These are phyloP conservation scores for Pichia ethanolica DNA, from an alignment of 805 yeast genomes.

Conservation along the genomic window DNA sequence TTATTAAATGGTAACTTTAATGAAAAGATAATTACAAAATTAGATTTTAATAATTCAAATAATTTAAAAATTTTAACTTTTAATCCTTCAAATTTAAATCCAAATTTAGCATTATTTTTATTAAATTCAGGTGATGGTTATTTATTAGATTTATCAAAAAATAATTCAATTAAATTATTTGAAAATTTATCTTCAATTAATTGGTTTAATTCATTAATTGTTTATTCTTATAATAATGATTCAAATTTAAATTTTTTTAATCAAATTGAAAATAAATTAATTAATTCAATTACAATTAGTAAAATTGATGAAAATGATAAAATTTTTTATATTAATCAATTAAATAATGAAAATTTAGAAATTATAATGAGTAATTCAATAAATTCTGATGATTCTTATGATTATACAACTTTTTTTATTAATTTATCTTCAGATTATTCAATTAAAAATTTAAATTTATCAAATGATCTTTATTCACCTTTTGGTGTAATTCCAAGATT, in stretches of 20 bases:
- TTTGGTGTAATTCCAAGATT: conserved; percentile 43
- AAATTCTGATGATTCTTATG: not conserved
- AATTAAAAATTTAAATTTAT: conserved; percentile 6
- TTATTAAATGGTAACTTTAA: conserved; percentile 6
- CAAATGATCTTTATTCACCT: conserved; percentile 23
- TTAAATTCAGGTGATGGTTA: conserved; percentile 5
- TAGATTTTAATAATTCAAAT: not conserved
- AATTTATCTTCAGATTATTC: not conserved
- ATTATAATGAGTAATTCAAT: conserved; percentile 3
- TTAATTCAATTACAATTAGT: conserved; percentile 2
- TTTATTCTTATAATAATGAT: not conserved
- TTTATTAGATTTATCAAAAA: conserved; percentile 2
- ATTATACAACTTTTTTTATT: conserved; percentile 5
- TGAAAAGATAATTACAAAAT: conserved; percentile 2
- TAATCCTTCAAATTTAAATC: conserved; percentile 1
- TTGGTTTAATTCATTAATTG: conserved; percentile 9
- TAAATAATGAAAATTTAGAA: not conserved
- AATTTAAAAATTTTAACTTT: not conserved
- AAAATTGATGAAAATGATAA: conserved; percentile 8
- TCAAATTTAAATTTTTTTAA: conserved; percentile 1
- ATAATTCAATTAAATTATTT: not conserved
- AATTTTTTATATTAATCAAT: conserved; percentile 2
- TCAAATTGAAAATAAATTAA: not conserved
- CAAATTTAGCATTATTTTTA: not conserved
- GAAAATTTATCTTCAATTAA: conserved; percentile 5